Base-by-base conservation (phyloP, 495 filamentous ascomycete species). In the Xylaria venustula region DNA sequence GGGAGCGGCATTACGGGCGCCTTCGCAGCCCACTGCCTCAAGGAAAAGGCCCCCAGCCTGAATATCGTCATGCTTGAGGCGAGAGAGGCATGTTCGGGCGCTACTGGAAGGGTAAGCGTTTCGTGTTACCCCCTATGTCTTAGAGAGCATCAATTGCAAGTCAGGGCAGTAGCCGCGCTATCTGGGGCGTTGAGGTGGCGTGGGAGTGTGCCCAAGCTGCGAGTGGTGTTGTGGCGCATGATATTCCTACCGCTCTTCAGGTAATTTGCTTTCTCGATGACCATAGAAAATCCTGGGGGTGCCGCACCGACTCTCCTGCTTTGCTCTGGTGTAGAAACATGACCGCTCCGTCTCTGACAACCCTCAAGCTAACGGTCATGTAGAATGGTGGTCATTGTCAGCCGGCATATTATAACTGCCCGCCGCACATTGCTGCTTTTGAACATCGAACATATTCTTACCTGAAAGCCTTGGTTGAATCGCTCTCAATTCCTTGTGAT, bases 301-400 rank as follows among this genome's bases (percentile, higher is more conserved):
- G 15, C 40, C n/a, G 6, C 40, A 7, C 7, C 40, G 40, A 42
- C 15, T 42, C 40, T 42, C 40, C 40, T 42, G 40, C 11, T 42
- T 14, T 42, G n/a, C 11, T 42, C 40, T 42, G n/a, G 15, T 17
- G n/a, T 14, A 42, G 40, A 42, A 17, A 42, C 40, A 42, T 42
- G 40, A 42, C 6, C 40, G 11, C 40, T 42, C 40, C 6, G 40
- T 11, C 40, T 50, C 20, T 53, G 11, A 22, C 54, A 48, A 30
- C 14, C 46, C 23, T 49, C 47, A 34, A 50, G 26, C 26, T 50
- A 50, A 50, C 47, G 20, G 26, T 50, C 26, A 34, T 34, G 5
- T 64, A 85, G 77, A 92, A 92, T 68, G 88, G 89, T 50, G 89
- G 89, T 3, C 88, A 92, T 66, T 90, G 87, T 70, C 85, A 88